Conservation (phyloP, 1,284 basidiomycete species). For the Cryptococcus sp. region DNA sequence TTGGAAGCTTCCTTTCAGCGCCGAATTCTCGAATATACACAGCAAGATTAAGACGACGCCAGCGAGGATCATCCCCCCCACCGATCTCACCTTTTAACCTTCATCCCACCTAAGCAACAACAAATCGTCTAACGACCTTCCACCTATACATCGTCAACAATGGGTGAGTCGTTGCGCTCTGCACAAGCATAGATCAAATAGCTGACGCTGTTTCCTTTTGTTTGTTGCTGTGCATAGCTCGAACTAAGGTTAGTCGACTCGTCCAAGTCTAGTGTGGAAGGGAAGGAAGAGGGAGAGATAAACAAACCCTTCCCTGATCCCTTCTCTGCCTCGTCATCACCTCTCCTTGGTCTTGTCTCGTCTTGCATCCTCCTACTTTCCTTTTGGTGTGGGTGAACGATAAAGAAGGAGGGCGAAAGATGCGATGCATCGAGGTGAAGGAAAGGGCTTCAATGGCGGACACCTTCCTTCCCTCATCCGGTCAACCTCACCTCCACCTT, state of each 20-base stretch:
- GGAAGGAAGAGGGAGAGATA: too few species aligned
- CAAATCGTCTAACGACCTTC: too few species aligned
- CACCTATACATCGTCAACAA: too few species aligned
- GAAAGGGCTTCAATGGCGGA: too few species aligned
- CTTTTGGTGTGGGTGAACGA: not conserved
- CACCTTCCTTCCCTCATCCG: too few species aligned
- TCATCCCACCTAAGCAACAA: not conserved
- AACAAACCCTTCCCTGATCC: not conserved
- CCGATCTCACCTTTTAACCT: not conserved
- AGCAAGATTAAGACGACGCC: not conserved
- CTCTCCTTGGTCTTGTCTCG: not conserved
- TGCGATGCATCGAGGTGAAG: too few species aligned
- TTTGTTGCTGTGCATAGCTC: conserved; percentile 20
- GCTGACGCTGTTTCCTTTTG: not conserved
- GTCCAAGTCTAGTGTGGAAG: not conserved
- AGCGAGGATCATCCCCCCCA: not conserved
- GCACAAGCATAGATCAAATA: too few species aligned
- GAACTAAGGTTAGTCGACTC: conserved; percentile 28
- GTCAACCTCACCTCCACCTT: too few species aligned
- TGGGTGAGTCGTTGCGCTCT: too few species aligned
- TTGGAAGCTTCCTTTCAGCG: too few species aligned
- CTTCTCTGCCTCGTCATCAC: not conserved
- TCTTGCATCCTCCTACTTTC: not conserved
- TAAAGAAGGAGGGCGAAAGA: too few species aligned
- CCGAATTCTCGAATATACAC: not conserved